Evolutionary conservation across 2,329 filamentous ascomycete species (phyloP).

Genomic region (Pseudocercospora fijiensis): DNA sequence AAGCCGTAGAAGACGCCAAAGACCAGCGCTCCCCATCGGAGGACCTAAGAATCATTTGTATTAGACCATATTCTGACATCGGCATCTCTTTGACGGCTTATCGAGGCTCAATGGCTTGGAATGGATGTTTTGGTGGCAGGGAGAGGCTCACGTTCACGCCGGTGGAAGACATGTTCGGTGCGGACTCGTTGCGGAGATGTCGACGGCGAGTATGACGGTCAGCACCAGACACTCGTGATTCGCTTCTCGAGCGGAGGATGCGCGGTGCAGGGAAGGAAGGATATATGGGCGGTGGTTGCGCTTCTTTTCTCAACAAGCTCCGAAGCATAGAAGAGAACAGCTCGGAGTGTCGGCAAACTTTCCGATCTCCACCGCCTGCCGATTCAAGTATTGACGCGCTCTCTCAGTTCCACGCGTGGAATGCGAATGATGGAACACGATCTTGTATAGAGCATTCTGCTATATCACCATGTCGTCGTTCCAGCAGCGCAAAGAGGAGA

Average conservation of each 20-base stretch:
- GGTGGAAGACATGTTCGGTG: slow-evolving; percentile 45
- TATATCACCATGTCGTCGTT: slow-evolving; percentile 34
- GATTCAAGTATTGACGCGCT: not conserved
- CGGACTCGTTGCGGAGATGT: not conserved
- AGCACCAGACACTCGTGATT: not conserved
- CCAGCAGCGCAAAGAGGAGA: slow-evolving; percentile 86
- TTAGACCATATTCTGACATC: not conserved
- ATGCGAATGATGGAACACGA: no score
- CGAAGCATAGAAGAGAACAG: not conserved
- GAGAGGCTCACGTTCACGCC: slow-evolving; percentile 53
- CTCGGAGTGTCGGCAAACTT: not conserved
- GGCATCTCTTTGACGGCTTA: not conserved
- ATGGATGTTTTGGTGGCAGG: slow-evolving; percentile 32
- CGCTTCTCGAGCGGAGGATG: not conserved
- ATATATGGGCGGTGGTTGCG: not conserved
- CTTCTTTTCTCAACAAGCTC: slow-evolving; percentile 1
- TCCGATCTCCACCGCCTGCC: not conserved
- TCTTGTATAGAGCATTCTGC: not conserved
- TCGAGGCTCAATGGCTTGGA: slow-evolving; percentile 11
- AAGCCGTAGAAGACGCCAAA: slow-evolving; percentile 93
- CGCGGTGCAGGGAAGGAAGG: not conserved
- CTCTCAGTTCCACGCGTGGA: not conserved
- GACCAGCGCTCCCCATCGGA: slow-evolving; percentile 93
- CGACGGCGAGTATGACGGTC: not conserved
- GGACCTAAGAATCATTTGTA: slow-evolving; percentile 63